These are phyloP conservation scores for Hygrocybe coccinea DNA, from an alignment of 768 basidiomycete species.

Conservation along the genomic window DNA sequence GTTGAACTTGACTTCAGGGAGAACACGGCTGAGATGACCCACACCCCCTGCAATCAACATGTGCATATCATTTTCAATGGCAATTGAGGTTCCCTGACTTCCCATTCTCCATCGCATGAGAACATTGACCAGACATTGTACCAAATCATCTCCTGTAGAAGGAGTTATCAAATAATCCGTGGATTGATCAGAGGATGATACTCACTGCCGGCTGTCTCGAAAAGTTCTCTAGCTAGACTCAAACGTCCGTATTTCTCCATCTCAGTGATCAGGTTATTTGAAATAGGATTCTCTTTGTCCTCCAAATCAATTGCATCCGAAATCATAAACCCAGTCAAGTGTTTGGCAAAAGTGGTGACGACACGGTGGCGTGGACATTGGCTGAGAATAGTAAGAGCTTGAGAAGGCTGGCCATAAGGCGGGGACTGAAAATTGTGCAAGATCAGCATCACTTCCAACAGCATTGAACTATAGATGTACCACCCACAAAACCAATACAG, in stretches of 20 bases:
- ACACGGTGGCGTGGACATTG: conserved; percentile 16
- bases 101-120: conserved; percentile 15
- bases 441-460: conserved; percentile 1
- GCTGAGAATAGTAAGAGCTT: conserved; percentile 15
- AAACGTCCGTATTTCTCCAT: conserved; percentile 10
- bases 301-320: conserved; percentile 18
- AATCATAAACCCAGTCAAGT: conserved; percentile 15
- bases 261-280: conserved; percentile 3
- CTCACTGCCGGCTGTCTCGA: conserved; percentile 8
- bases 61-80: background rate
- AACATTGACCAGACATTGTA: conserved; percentile 12
- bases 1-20: too few species aligned
- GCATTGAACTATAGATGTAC: conserved; percentile 9
- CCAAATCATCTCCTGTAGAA: conserved; percentile 10
- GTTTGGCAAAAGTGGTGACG: conserved; percentile 15
- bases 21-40: background rate
- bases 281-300: conserved; percentile 8
- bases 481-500: conserved; percentile 16
- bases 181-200: conserved; percentile 4
- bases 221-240: too few species aligned
- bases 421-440: conserved; percentile 10
- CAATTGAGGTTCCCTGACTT: conserved; percentile 7
- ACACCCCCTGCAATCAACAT: background rate
- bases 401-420: conserved; percentile 14
- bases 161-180: conserved; percentile 1